A percentile compares a stretch with the other conserved stretches of the same genome.
These are phyloP conservation scores for Yarrowia galli DNA, from an alignment of 1,139 yeast genomes.

Conservation along the genomic window DNA sequence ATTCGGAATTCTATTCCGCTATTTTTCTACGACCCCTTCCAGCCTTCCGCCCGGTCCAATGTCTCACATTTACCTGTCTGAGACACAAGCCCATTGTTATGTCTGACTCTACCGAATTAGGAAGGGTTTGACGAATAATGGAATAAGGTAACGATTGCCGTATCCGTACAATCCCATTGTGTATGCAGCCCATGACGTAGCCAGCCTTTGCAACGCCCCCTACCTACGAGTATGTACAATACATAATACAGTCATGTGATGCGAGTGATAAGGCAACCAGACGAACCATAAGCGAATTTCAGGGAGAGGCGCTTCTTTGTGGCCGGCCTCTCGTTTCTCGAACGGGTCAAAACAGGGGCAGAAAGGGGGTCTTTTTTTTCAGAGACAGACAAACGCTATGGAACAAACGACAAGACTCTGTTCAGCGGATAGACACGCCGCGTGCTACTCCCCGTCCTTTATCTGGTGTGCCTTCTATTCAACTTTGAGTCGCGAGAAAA, in stretches of 20 bases:
- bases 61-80: slow-evolving; percentile 8
- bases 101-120: not conserved
- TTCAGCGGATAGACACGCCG: not conserved
- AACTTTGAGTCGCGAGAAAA: not conserved
- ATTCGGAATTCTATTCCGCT: not conserved
- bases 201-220: not conserved
- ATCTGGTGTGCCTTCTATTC: not conserved
- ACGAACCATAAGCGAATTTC: not conserved
- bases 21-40: slow-evolving; percentile 1
- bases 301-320: no score
- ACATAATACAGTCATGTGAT: slow-evolving; percentile 5
- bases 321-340: no score
- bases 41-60: slow-evolving; percentile 28
- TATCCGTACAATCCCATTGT: slow-evolving; percentile 31
- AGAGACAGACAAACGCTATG: no score
- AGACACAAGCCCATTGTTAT: slow-evolving; percentile 24
- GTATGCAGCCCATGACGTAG: slow-evolving; percentile 18
- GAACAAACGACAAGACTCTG: no score
- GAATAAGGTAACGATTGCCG: slow-evolving; percentile 33
- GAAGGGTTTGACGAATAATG: slow-evolving; percentile 14
- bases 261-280: slow-evolving; percentile 20
- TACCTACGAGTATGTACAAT: not conserved
- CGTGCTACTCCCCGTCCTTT: not conserved
- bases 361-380: no score
- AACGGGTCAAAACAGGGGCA: no score